A percentile compares a stretch with the other conserved stretches of the same genome.
Conservation (phyloP, 2,329 filamentous ascomycete species). For the Zymoseptoria passerinii region DNA sequence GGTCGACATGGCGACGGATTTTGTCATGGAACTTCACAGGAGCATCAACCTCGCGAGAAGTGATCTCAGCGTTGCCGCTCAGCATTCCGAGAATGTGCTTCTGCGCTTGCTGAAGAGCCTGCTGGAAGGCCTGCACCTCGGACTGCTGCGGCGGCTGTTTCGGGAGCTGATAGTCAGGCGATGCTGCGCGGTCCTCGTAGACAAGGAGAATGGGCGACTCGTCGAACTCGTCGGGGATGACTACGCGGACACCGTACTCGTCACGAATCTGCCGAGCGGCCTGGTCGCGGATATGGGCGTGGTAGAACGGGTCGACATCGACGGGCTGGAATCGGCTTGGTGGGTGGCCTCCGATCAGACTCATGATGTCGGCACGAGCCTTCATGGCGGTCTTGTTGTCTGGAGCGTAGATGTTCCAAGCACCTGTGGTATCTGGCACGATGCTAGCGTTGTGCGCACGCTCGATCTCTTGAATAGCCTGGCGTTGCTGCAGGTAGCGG, state of each 20-base stretch:
- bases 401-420: slow-evolving; percentile 82
- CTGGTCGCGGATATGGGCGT: slow-evolving; percentile 60
- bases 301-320: slow-evolving; percentile 69
- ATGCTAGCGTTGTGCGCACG: slow-evolving; percentile 76
- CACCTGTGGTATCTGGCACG: slow-evolving; percentile 62
- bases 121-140: slow-evolving; percentile 50
- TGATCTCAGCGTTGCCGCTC: slow-evolving; percentile 47
- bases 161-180: slow-evolving; percentile 46
- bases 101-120: slow-evolving; percentile 51
- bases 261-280: slow-evolving; percentile 56
- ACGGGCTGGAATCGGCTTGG: slow-evolving; percentile 61
- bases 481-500: slow-evolving; percentile 74
- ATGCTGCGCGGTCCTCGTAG: slow-evolving; percentile 57
- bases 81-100: slow-evolving; percentile 47
- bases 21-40: slow-evolving; percentile 57
- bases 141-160: slow-evolving; percentile 47
- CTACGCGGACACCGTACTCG: slow-evolving; percentile 63
- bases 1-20: slow-evolving; percentile 50
- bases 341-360: slow-evolving; percentile 64
- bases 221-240: slow-evolving; percentile 59
- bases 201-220: slow-evolving; percentile 59
- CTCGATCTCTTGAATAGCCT: slow-evolving; percentile 76
- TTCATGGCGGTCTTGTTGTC: slow-evolving; percentile 76
- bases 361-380: slow-evolving; percentile 66
- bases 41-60: slow-evolving; percentile 46